phyloP scores from a whole-genome alignment of 768 basidiomycete genomes.

The Coprinopsis marcescibilis region DNA sequence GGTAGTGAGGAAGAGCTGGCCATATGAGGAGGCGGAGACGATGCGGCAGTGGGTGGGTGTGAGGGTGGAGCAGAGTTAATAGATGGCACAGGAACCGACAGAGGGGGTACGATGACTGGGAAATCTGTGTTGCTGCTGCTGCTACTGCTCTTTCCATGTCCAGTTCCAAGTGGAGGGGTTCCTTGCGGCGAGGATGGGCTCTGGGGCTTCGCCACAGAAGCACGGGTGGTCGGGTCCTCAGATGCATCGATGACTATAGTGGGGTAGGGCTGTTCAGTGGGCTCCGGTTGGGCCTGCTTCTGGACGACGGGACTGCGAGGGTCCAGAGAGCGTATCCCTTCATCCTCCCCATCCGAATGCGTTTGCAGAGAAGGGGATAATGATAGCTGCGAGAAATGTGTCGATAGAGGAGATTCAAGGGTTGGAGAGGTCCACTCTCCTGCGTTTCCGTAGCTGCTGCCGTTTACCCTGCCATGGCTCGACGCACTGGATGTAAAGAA shows the following conservation, averaged over 20 bases:
- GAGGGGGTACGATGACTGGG: neutral
- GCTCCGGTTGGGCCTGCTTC: neutral
- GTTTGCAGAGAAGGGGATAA: constrained; percentile 24
- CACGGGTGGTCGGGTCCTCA: constrained; percentile 24
- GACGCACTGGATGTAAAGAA: constrained; percentile 34
- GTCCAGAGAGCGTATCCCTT: neutral
- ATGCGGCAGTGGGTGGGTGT: constrained; percentile 5
- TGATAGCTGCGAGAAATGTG: constrained; percentile 35
- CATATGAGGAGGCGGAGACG: constrained; percentile 11
- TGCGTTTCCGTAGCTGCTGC: neutral
- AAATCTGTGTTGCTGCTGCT: too few relatives aligned
- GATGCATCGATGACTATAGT: constrained; percentile 41
- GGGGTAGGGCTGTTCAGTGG: constrained; percentile 27
- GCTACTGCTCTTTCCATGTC: too few relatives aligned
- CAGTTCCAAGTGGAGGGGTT: too few relatives aligned
- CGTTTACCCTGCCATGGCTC: constrained; percentile 48
- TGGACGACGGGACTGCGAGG: neutral
- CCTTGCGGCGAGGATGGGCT: neutral
- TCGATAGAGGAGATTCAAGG: constrained; percentile 22
- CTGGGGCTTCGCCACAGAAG: constrained; percentile 15
- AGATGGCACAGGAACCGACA: neutral
- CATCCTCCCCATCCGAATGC: constrained; percentile 11
- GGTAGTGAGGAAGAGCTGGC: constrained; percentile 9
- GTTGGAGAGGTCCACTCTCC: constrained; percentile 18
- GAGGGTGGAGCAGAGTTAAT: constrained; percentile 9